Percentiles rank a stretch among this genome's conserved stretches.
phyloP scores from a whole-genome alignment of 192 early-diverging fungal species.

The Phycomyces nitens region DNA sequence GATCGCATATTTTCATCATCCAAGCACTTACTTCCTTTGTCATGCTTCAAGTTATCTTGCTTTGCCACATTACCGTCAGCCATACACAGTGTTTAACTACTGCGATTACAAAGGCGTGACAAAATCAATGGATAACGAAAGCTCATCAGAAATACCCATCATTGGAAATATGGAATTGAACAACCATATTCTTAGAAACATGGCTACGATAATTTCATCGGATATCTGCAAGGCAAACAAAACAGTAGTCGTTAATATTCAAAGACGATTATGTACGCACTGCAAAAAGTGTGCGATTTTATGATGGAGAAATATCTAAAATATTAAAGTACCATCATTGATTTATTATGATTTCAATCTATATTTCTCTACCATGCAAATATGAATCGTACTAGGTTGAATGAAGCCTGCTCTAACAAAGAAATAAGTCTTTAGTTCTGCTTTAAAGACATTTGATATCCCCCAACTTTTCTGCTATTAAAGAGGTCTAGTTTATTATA shows the following conservation, averaged over 20 bases:
- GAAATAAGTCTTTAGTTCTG: too few species aligned
- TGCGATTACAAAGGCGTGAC: slow-evolving; percentile 2
- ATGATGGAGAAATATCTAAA: too few species aligned
- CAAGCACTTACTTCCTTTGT: slow-evolving; percentile 28
- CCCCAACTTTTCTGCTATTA: too few species aligned
- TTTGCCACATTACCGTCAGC: slow-evolving; percentile 20
- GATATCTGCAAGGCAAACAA: slow-evolving; percentile 4
- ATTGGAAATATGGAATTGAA: slow-evolving; percentile 5
- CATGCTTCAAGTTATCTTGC: slow-evolving; percentile 27
- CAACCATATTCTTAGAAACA: neutral
- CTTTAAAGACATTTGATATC: too few species aligned
- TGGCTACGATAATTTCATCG: neutral
- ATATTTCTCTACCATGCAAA: too few species aligned
- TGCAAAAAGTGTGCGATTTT: too few species aligned
- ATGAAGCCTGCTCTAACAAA: too few species aligned
- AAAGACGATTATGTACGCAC: neutral
- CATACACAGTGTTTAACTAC: slow-evolving; percentile 27
- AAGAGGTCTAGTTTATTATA: too few species aligned
- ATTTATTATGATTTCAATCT: too few species aligned
- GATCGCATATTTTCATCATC: slow-evolving; percentile 26
- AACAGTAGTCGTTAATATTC: neutral
- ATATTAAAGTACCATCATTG: too few species aligned
- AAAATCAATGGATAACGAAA: slow-evolving; percentile 5
- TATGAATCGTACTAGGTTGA: too few species aligned
- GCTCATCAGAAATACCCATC: neutral